Base-by-base conservation (phyloP, 2,329 filamentous ascomycete genomes). In the Shiraia bambusicola region DNA sequence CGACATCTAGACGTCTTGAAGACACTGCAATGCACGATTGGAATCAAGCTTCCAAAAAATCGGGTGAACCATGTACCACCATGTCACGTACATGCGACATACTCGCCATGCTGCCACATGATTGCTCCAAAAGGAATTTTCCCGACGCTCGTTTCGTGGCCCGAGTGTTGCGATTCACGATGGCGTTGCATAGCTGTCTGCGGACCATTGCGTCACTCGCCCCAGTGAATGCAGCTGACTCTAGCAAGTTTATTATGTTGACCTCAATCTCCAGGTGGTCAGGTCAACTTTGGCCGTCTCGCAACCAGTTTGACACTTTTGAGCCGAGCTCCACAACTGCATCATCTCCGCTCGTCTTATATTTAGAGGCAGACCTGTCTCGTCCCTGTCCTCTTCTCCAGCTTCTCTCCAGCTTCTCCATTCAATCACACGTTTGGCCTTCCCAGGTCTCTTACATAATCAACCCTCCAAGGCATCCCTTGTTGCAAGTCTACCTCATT, bases 131-230 rank as follows among this genome's bases (percentile, higher is more conserved):
- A 42, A 52, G 32, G 39, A 49, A 47, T 37, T 52, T 47, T 33
- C 36, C 31, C 11, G 32, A 40, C 42, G 40, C 34, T 36, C 40
- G 36, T 32, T 45, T 29, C 45, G 34, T 42, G 41, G 45, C 42
- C 45, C 30, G 30, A 40, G 31, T 38, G 40, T 14, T 14, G 24
- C 27, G 14, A n/a, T 38, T 17, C 28, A 29, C 22, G 27, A 28
- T 37, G 28, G 35, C 36, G 34, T 42, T 36, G 37, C 41, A 42
- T 40, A 36, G 29, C 27, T 48, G 42, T 37, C 43, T 41, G 41
- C 41, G 47, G 40, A 32, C 35, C 26, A 49, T 57, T 56, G 45
- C 55, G 57, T 55, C 53, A 60, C 50, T 33, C 40, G 49, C 44
- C 50, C 47, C 51, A 44, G 42, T 47, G 32, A 50, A 51, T 44